Base-by-base conservation (phyloP, 2,329 filamentous ascomycete genomes). In the Massarina eburnea region DNA sequence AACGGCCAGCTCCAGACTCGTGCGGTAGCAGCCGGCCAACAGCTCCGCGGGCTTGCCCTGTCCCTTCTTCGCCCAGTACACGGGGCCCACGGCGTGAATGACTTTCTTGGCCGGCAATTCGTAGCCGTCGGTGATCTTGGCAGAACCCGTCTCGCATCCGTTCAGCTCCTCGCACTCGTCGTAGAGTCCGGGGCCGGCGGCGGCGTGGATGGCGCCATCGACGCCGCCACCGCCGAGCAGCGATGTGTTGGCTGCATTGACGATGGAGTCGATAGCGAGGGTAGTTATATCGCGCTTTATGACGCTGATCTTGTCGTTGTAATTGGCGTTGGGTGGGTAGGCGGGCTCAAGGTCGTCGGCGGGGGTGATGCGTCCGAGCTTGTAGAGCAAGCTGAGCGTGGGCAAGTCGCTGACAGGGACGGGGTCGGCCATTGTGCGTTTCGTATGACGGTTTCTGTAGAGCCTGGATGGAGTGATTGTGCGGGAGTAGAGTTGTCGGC, bases 161-260 rank as follows among this genome's bases (percentile, higher is more conserved):
- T 77, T 66, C 2, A 96, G 77, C 0, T 68, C 78, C n/a, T 73
- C 70, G 70, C 92, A 96, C 73, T 94, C 92, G 8, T 75, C 62
- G 17, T 84, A 54, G 1, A 97, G 80, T 0, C 70, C 69, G 0
- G 73, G 80, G 0, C 94, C 94, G 1, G 94, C 92, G 32, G 86
- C 90, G 22, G 79, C 71, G 68, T 97, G 94, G 58, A 97, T 96
- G 21, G 91, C 74, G 30, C 76, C 76, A 46, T 79, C 76, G 14
- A 97, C 91, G 27, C 94, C 94, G n/a, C 91, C 90, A 42, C 94
- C 94, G 43, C 91, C 91, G 0, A 88, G 78, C 1, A 97, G 81
- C 1, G 79, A 80, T 8, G 71, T 73, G 69, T 97, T 97, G 35
- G 94, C 92, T 1, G 94, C 92, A 68, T 97, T 97, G 68, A 97